phyloP scores from a whole-genome alignment of 2,329 filamentous ascomycete genomes.

The Microcyclospora pomicola region DNA sequence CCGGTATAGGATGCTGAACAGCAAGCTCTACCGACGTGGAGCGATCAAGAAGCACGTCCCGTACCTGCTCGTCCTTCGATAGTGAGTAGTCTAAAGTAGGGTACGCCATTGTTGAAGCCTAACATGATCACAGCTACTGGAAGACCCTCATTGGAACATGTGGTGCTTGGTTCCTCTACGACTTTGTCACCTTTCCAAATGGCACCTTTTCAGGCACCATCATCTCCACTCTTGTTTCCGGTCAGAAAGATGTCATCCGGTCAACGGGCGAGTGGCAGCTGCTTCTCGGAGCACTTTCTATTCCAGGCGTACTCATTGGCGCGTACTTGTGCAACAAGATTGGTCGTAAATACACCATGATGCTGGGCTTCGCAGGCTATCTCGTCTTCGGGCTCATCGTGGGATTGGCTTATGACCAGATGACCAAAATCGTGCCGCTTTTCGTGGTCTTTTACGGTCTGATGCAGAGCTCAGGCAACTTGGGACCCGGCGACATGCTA shows the following conservation, averaged over 20 bases:
- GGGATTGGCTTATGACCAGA: conserved; percentile 33
- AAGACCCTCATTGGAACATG: conserved; percentile 39
- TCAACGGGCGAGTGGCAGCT: conserved; percentile 26
- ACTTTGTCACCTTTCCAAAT: conserved; percentile 36
- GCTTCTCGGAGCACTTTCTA: conserved; percentile 18
- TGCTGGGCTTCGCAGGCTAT: conserved; percentile 38
- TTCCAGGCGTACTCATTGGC: conserved; percentile 39
- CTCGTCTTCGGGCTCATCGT: conserved; percentile 40
- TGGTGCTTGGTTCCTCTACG: conserved; percentile 43
- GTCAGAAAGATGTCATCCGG: conserved; percentile 34
- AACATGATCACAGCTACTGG: conserved; percentile 31
- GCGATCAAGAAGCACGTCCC: conserved; percentile 41
- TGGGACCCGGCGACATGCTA: conserved; percentile 39
- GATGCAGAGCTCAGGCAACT: conserved; percentile 36
- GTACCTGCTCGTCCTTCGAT: conserved; percentile 36
- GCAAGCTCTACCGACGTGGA: conserved; percentile 36
- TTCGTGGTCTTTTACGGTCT: conserved; percentile 41
- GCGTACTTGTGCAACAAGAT: conserved; percentile 35
- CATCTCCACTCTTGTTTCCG: conserved; percentile 21
- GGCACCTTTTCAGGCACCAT: conserved; percentile 35
- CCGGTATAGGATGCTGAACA: conserved; percentile 41
- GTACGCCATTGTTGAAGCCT: too few relatives aligned
- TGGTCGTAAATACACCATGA: conserved; percentile 38
- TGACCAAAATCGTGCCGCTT: conserved; percentile 34
- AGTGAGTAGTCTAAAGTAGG: conserved; percentile 5